Evolutionary conservation across 805 yeast species (phyloP).

Genomic region (Torulaspora delbrueckii): DNA sequence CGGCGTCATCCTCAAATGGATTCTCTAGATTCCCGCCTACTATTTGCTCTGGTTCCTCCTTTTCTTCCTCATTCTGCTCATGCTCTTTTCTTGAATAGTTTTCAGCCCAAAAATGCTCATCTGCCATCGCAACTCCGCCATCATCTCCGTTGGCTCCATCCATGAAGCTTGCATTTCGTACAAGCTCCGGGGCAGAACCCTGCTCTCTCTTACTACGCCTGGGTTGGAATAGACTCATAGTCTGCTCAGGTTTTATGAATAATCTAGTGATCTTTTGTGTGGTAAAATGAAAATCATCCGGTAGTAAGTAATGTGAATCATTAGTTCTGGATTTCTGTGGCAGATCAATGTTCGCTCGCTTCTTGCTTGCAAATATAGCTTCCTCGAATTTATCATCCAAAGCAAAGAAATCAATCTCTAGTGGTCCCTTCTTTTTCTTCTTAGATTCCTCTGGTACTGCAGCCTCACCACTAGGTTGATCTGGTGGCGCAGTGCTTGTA

Average conservation of each 20-base stretch:
- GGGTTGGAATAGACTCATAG: conserved; percentile 36
- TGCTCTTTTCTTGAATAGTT: conserved; percentile 45
- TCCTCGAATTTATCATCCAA: conserved; percentile 39
- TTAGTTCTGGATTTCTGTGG: conserved; percentile 41
- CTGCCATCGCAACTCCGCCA: conserved; percentile 41
- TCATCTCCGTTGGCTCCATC: conserved; percentile 14
- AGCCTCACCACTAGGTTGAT: neutral
- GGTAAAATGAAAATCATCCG: conserved; percentile 69
- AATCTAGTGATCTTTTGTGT: conserved; percentile 62
- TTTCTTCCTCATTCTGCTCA: conserved; percentile 31
- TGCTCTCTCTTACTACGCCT: conserved; percentile 1
- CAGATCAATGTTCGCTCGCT: conserved; percentile 36
- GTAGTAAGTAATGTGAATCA: conserved; percentile 49
- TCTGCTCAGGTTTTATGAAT: conserved; percentile 59
- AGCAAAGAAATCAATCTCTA: conserved; percentile 42
- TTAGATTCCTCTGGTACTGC: conserved; percentile 1
- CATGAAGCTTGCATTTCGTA: conserved; percentile 6
- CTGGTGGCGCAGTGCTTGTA: neutral
- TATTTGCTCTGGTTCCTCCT: conserved; percentile 25
- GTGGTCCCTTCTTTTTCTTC: conserved; percentile 35
- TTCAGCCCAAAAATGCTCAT: conserved; percentile 70
- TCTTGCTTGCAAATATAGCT: conserved; percentile 39
- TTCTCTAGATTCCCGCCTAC: conserved; percentile 29
- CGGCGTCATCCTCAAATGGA: conserved; percentile 37
- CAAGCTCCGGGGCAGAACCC: neutral